A percentile compares a stretch with the other conserved stretches of the same genome.
phyloP scores from a whole-genome alignment of 805 yeast genomes.

The Metschnikowia cerradonensis region DNA sequence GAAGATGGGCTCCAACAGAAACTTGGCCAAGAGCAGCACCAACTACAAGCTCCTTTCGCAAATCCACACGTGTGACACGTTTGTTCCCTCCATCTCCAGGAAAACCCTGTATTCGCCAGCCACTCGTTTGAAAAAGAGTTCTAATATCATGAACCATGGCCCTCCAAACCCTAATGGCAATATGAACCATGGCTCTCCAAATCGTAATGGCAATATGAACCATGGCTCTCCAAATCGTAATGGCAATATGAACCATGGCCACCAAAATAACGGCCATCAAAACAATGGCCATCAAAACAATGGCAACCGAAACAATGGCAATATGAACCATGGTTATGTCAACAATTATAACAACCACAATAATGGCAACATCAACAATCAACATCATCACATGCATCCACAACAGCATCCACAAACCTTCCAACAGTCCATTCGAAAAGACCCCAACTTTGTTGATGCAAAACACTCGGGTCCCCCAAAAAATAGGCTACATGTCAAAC shows the following conservation, averaged over 20 bases:
- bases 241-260: not conserved
- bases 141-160: not conserved
- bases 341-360: not conserved
- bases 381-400: not conserved
- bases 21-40: slow-evolving; percentile 34
- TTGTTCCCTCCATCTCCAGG: slow-evolving; percentile 29
- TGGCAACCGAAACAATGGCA: not conserved
- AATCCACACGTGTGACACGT: slow-evolving; percentile 30
- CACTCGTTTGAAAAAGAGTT: slow-evolving; percentile 26
- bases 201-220: not conserved
- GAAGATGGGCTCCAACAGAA: slow-evolving; percentile 35
- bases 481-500: not conserved
- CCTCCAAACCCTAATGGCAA: not conserved
- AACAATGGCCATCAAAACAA: not conserved
- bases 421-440: not conserved
- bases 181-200: not conserved
- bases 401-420: not conserved
- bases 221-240: not conserved
- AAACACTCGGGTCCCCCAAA: not conserved
- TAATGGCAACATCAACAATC: not conserved
- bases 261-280: too few species aligned
- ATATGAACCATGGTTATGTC: not conserved
- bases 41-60: slow-evolving; percentile 39
- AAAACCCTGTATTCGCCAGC: slow-evolving; percentile 33
- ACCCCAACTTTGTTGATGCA: not conserved